Evolutionary conservation across 768 basidiomycete species (phyloP).

Genomic region (Symmetrospora coprosmae): DNA sequence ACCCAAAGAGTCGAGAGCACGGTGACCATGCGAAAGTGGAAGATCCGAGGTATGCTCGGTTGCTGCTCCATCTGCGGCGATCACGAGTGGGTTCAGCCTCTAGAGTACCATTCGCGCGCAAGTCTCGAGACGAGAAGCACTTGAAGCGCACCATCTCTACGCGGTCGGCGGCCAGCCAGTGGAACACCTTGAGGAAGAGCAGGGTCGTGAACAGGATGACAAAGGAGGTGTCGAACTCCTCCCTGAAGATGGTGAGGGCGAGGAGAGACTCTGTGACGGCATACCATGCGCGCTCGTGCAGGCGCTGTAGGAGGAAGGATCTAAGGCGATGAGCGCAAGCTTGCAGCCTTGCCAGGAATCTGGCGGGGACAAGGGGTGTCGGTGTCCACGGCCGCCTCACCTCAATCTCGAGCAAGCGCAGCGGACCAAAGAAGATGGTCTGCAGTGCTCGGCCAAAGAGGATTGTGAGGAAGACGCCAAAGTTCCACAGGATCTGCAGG

Average conservation of each 20-base stretch:
- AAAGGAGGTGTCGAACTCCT: conserved; percentile 85
- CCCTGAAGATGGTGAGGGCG: conserved; percentile 92
- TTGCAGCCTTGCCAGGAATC: background rate
- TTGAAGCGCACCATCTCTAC: conserved; percentile 70
- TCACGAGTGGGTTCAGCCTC: no score
- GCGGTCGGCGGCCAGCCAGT: conserved; percentile 88
- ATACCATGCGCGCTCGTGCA: conserved; percentile 94
- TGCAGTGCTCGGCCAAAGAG: conserved; percentile 64
- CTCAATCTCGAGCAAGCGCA: conserved; percentile 81
- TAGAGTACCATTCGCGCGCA: background rate
- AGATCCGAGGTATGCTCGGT: conserved; percentile 74
- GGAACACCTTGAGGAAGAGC: conserved; percentile 89
- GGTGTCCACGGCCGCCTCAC: conserved; percentile 38
- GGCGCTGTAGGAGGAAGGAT: conserved; percentile 49
- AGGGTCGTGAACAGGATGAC: conserved; percentile 87
- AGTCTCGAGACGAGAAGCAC: background rate
- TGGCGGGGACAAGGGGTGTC: background rate
- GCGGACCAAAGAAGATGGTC: conserved; percentile 74
- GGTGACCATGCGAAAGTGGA: conserved; percentile 66
- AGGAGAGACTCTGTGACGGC: conserved; percentile 91
- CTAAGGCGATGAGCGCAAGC: no score
- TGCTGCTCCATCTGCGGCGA: conserved; percentile 99
- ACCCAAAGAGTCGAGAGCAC: conserved; percentile 62
- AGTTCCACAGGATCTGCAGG: conserved; percentile 73
- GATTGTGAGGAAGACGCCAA: conserved; percentile 62